Evolutionary conservation across 495 filamentous ascomycete species (phyloP).

Genomic region (Podospora comata): DNA sequence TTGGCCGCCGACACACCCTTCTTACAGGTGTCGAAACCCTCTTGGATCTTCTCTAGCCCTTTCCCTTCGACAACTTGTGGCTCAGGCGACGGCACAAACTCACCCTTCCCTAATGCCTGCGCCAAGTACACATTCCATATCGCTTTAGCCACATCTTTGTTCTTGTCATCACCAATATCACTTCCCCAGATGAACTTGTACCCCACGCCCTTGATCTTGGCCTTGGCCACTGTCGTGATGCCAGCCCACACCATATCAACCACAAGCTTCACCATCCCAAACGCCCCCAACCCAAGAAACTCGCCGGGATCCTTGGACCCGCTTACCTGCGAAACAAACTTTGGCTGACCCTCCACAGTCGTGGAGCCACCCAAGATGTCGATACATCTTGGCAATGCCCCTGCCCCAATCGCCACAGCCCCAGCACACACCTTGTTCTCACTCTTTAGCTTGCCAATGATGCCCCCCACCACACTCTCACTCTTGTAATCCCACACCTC

Average conservation of each 20-base stretch:
- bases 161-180: not conserved
- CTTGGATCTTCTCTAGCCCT: not conserved
- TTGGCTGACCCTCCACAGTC: not conserved
- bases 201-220: not conserved
- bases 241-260: not conserved
- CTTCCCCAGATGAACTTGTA: not conserved
- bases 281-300: not conserved
- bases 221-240: not conserved
- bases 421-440: not conserved
- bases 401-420: not conserved
- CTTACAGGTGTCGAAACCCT: not conserved
- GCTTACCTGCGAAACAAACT: not conserved
- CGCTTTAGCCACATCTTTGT: not conserved
- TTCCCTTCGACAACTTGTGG: not conserved
- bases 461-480: not conserved
- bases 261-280: not conserved
- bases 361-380: not conserved
- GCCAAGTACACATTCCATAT: constrained; percentile 1
- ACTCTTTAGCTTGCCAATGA: not conserved
- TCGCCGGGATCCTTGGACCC: not conserved
- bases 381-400: not conserved
- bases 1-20: not conserved
- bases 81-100: not conserved
- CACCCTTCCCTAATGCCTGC: not conserved
- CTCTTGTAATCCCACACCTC: constrained; percentile 55